These are phyloP conservation scores for Hymenoscyphus infarciens DNA, from an alignment of 2,329 filamentous ascomycete species.

Conservation along the genomic window DNA sequence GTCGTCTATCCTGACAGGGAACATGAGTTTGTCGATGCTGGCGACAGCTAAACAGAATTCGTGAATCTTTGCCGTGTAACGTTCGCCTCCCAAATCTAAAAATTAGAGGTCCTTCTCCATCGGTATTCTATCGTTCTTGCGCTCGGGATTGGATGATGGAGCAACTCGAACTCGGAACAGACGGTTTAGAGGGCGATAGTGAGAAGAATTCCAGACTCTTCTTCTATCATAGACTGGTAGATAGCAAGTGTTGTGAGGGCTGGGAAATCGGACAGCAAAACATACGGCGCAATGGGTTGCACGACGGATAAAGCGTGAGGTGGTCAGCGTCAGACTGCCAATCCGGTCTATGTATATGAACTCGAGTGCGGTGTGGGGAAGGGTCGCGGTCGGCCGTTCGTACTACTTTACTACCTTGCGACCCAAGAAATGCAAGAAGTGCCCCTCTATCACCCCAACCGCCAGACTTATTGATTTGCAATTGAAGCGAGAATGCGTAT, in stretches of 20 bases:
- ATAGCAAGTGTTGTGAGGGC: constrained; percentile 27
- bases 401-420: constrained; percentile 22
- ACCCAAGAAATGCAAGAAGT: constrained; percentile 32
- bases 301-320: constrained; percentile 27
- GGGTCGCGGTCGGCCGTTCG: constrained; percentile 15
- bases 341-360: constrained; percentile 22
- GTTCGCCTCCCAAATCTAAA: neutral
- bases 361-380: constrained; percentile 25
- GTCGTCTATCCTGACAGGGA: neutral
- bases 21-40: neutral
- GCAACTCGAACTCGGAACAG: neutral
- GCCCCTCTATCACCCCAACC: constrained; percentile 32
- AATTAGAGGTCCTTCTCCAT: constrained; percentile 14
- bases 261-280: constrained; percentile 18
- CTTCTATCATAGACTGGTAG: constrained; percentile 32
- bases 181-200: constrained; percentile 14
- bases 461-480: constrained; percentile 31
- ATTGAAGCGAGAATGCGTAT: constrained; percentile 16
- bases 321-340: constrained; percentile 17
- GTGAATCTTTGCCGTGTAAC: constrained; percentile 1
- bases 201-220: constrained; percentile 40
- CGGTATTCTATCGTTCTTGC: constrained; percentile 6
- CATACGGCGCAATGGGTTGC: constrained; percentile 17
- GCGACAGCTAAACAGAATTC: neutral
- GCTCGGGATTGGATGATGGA: neutral